Percentiles rank a stretch among this genome's conserved stretches.
Conservation (phyloP, 305 asterid genomes). For the Solanum hybrid region DNA sequence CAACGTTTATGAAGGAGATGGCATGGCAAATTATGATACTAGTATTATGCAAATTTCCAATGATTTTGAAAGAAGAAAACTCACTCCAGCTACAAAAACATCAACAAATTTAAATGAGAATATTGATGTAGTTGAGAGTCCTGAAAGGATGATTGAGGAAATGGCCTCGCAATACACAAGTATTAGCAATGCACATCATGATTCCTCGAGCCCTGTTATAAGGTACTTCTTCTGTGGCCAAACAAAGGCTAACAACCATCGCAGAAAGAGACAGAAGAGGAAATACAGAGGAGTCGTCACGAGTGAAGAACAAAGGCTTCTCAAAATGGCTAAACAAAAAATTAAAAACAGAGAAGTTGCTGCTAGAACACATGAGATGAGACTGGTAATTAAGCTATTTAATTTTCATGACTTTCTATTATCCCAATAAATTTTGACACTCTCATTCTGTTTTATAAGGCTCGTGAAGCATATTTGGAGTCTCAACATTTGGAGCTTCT, state of each 20-base stretch:
- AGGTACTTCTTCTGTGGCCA: constrained; percentile 8
- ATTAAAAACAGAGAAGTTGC: constrained; percentile 5
- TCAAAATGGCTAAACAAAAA: constrained; percentile 1
- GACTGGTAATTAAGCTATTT: background rate
- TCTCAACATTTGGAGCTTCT: background rate
- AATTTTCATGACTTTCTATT: too few relatives aligned
- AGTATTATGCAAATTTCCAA: background rate
- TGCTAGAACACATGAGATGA: constrained; percentile 8
- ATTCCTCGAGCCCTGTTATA: background rate
- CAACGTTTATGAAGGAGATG: background rate
- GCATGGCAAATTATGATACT: background rate
- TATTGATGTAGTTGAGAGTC: background rate
- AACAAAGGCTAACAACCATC: background rate
- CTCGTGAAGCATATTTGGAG: constrained; percentile 1
- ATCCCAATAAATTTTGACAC: background rate
- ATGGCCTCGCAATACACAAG: background rate
- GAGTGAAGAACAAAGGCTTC: background rate
- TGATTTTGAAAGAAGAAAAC: background rate
- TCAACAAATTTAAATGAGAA: background rate
- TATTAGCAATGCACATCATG: background rate
- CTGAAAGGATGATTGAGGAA: background rate
- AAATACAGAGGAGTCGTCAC: constrained; percentile 4
- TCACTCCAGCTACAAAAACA: background rate
- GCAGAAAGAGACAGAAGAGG: background rate
- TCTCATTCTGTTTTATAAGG: background rate